Base-by-base conservation (phyloP, 495 filamentous ascomycete genomes). In the Lophium mytilinum region DNA sequence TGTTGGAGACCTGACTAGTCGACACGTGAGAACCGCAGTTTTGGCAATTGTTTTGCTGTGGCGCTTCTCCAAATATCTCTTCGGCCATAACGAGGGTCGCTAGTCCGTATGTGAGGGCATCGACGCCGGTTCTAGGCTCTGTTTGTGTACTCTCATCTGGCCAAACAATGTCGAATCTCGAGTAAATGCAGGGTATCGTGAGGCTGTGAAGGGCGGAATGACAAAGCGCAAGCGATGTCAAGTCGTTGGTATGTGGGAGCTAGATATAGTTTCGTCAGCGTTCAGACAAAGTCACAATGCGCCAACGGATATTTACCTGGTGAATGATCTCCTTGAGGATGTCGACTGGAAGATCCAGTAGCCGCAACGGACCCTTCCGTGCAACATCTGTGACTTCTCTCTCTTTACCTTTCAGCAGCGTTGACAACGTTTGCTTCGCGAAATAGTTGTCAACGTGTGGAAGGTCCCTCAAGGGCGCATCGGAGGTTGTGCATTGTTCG, bases 81-180 rank as follows among this genome's bases (percentile, higher is more conserved):
- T 86, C 85, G 10, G 83, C 84, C 76, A 90, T 85, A 15, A 88
- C 88, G 56, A 97, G 74, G 0, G 92, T 96, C 12, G 89, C 83
- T 12, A 97, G 75, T 2, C 91, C 91, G 68, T 94, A 94, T 0
- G 92, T 94, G 17, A 96, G 80, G 39, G 92, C 90, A 75, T 95
- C 91, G 33, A 96, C 89, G 40, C 87, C 89, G 30, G 82, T 80
- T 11, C 84, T 78, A 49, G 86, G 80, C 55, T 88, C 83, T 4
- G 80, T 75, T 2, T 80, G 72, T 18, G 78, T 73, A 43, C 79
- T 73, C 6, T 78, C 80, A 61, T 94, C 89, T 0, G 91, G 92
- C 91, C 91, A 97, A 39, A 93, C 85, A 58, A 96, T 95, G 67
- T 95, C 89, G 68, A 97, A 96, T 24, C 88, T 83, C 1, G 88